Evolutionary conservation across 2,329 filamentous ascomycete species (phyloP), one percentile per base, ranked within the genome.

Genomic region (Beauveria varroae): DNA sequence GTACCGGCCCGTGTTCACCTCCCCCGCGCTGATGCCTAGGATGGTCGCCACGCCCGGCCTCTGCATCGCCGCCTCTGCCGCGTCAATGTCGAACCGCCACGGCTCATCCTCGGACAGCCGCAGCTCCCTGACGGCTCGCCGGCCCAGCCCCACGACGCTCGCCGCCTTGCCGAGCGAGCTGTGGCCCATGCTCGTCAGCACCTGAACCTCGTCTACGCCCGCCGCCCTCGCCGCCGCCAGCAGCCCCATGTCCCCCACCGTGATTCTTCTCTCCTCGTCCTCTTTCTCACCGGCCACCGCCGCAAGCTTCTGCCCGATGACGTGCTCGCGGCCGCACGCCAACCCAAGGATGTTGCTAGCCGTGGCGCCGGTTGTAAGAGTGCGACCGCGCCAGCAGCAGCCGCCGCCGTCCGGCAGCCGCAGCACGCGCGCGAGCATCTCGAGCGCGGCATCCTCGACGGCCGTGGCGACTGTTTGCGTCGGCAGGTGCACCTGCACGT

Each of bases 1-100:
- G 71, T 92, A 97, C 5, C 86, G 79, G 0, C 93, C 92, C 0
- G 92, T 96, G 67, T 98, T 97, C 30, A 97, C 91, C 74, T 98
- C 93, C 1, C 90, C 90, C 6, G 88, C 89, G 47, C 91, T 93
- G n/a, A 96, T 76, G 5, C 82, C 86, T 43, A 97, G 84, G 63
- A 97, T 90, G 55, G 82, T 89, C n/a, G 82, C 89, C 14, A 83
- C 80, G 3, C 81, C 81, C 0, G 67, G 66, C 41, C 71, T 74
- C 61, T 66, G 70, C 18, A 96, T 76, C 61, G 85, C 80, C 51
- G 72, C 72, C 71, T 91, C 86, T 2, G 96, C 76, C 3, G 77
- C 77, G 2, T 79, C 77, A 6, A 96, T 68, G 67, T 96, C 86
- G 64, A 96, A 80, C 50, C 79, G 81, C 78, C 93, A 91, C 0